Percentiles rank a stretch among this genome's conserved stretches.
phyloP scores from a whole-genome alignment of 352 stramenopile genomes.

The Pythium volutum region DNA sequence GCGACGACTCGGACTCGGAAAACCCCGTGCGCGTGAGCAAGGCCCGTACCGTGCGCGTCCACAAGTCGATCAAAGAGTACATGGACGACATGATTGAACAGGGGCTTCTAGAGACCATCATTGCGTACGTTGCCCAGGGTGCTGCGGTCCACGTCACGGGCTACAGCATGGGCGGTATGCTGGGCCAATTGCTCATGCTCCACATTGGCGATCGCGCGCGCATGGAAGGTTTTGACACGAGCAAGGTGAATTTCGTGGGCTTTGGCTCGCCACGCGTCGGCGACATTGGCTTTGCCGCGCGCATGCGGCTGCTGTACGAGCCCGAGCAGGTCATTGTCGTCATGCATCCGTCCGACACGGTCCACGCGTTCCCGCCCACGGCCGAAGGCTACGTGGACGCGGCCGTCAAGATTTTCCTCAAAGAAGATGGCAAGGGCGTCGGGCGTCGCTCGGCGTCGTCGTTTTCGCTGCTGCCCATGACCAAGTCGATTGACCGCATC shows the following conservation, averaged over 20 bases:
- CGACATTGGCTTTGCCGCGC: constrained; percentile 74
- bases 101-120: constrained; percentile 67
- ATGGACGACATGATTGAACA: constrained; percentile 85
- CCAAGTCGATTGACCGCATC: constrained; percentile 70
- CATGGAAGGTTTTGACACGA: constrained; percentile 66
- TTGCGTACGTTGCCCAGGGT: constrained; percentile 71
- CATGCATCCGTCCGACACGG: constrained; percentile 80
- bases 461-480: constrained; percentile 79
- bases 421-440: constrained; percentile 63
- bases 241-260: constrained; percentile 82
- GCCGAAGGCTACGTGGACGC: constrained; percentile 78
- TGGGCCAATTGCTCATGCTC: constrained; percentile 76
- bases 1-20: constrained; percentile 56
- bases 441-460: constrained; percentile 55
- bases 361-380: constrained; percentile 81
- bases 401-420: constrained; percentile 83
- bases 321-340: constrained; percentile 78
- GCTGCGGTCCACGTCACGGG: constrained; percentile 77
- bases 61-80: constrained; percentile 78
- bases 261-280: constrained; percentile 81
- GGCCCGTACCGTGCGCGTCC: constrained; percentile 61
- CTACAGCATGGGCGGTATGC: constrained; percentile 86
- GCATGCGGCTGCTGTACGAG: constrained; percentile 71
- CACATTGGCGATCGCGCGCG: constrained; percentile 74
- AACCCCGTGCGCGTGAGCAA: constrained; percentile 59